Evolutionary conservation across 2,329 filamentous ascomycete genomes (phyloP), one percentile per base, ranked within the genome.

Genomic region (Epichloe hybrida): DNA sequence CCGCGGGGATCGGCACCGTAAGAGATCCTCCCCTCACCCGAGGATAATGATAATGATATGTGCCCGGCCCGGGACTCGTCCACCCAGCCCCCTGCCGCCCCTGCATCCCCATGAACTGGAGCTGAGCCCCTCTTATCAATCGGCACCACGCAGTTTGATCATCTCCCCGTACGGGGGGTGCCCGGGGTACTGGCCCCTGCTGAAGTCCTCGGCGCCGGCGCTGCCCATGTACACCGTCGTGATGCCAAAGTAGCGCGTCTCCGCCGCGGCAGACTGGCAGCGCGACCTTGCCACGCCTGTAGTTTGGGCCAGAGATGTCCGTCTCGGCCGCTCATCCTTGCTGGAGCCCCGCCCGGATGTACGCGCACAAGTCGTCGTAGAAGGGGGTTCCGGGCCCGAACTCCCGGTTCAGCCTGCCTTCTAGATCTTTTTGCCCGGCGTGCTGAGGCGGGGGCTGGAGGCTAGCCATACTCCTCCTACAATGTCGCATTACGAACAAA

Each of bases 201-300:
- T 62, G 57, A 72, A 77, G n/a, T 65, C 69, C 5, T 70, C 67
- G 35, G 70, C 52, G 34, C 67, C 21, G 5, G 21, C 21, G 21
- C 21, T 72, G n/a, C 76, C 67, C 69, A 80, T 77, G 58, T 76
- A 79, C 17, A 80, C 76, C 1, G 75, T 72, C 2, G 76, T 80
- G 58, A 80, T 77, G 56, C 70, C 74, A 59, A 78, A 74, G 60
- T 67, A 79, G 21, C 69, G 66, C 31, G 70, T 79, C 37, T 68
- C 65, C 8, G 66, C 62, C 2, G 17, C 17, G 17, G 17, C 17
- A 17, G 61, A 67, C 1, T 17, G 76, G 77, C 5, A 70, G 55
- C 40, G 66, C 60, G 52, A 80, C 69, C 51, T 71, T 73, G 8
- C 65, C 66, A 5, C 72, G 68, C 1, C 71, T 69, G 54, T 77